Evolutionary conservation across 1,284 basidiomycete genomes (phyloP), one percentile per base, ranked within the genome.

Genomic region (Sporisorium scitamineum): DNA sequence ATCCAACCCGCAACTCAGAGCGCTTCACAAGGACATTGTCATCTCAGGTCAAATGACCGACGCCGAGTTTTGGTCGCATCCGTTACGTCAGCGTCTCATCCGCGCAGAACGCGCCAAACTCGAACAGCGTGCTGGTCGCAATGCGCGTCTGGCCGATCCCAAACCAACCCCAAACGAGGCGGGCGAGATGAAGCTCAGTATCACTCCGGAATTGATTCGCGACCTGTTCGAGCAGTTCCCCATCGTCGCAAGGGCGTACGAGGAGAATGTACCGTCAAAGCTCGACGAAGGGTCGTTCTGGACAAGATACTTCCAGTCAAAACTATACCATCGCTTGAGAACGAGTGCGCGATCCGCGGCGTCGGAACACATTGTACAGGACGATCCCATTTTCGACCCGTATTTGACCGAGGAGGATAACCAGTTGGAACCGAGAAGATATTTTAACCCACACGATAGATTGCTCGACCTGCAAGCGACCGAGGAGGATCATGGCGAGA

Each of bases 141-240:
- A 82, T 48, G 84, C 80, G 0, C 76, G 78, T 4, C 66, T 85
- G 6, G 84, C 82, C n/a, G 84, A 84, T 61, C 84, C 83, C 2
- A 76, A 78, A 61, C 79, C 81, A 9, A 76, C 79, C 0, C 78
- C 79, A 5, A 81, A 79, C 55, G 79, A 82, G 51, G 66, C 73
- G 1, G 83, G 83, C 4, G 79, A 86, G 84, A 90, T 94, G 83
- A 94, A 92, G 84, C 95, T 98, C 71, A 90, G 92, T 78, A 92
- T 99, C 67, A 96, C 95, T 2, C 93, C 94, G 8, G 94, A 96
- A 85, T 88, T 97, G 41, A 93, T 96, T 42, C 90, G 93, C 78
- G 95, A 98, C 82, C 94, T 99, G 52, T 99, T 99, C 81, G 95
- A 97, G 78, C 95, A 97, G 87, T 98, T 95, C 83, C 96, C 97